Base-by-base conservation (phyloP, 2,329 filamentous ascomycete species). In the Ophiostoma montium region DNA sequence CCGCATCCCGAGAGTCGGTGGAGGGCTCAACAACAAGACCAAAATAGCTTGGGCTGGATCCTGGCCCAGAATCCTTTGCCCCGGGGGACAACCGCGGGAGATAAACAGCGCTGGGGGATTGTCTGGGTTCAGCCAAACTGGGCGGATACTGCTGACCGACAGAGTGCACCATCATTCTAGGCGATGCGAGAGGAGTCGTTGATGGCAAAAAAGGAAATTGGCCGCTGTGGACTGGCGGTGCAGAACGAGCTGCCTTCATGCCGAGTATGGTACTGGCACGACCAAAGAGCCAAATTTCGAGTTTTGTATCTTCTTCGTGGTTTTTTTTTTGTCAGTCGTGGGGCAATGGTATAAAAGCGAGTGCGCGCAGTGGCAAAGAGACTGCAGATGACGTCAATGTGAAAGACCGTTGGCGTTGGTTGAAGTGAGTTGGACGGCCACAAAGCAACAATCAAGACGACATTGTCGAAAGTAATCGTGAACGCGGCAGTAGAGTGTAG, bases 21-120 rank as follows among this genome's bases (percentile, higher is more conserved):
- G 67, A 64, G 18, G 76, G 57, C 51, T 87, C 80, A 54, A 86
- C 67, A 30, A 80, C 70, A 52, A 94, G 76, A 50, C 84, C 85
- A 62, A 95, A 95, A 65, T 95, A 95, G 62, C 89, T 94, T 12
- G 87, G 86, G 61, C 86, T 90, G 10, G 79, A 67, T 8, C 21
- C 10, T 1, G 74, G 66, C 53, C 71, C 68, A 15, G 59, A 60
- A 36, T 70, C 67, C 19, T 59, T 56, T 2, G 59, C 27, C 15
- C 45, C 46, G 5, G 47, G 42, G 1, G 47, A 48, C n/a, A 23
- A 59, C 43, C 31, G 57, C 50, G 36, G 63, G 23, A 50, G 6
- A 2, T n/a, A 39, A 4, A 30, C 35, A 5, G 51, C 43, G 36
- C 56, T 52, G 2, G 72, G 70, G 2, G 74, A 72, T 6, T 75